A percentile compares a stretch with the other conserved stretches of the same genome.
phyloP scores from a whole-genome alignment of 106 monocot species.

The Acanthochlamys bracteata region DNA sequence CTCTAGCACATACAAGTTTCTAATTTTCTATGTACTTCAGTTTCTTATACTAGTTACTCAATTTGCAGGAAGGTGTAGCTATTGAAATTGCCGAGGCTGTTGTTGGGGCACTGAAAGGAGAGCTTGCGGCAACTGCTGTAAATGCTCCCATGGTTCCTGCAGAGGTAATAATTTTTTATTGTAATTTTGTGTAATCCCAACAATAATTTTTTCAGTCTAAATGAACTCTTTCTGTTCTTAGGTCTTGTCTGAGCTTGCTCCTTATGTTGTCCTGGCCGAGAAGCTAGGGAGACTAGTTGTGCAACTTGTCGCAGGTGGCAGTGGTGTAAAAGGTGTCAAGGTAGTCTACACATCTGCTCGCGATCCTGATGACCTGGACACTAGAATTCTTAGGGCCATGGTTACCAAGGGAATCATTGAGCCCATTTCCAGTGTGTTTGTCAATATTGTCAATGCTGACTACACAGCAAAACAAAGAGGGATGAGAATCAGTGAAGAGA shows the following conservation, averaged over 20 bases:
- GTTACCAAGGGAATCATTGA: constrained; percentile 78
- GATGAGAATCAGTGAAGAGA: constrained; percentile 67
- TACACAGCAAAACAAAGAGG: constrained; percentile 73
- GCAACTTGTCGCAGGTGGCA: constrained; percentile 65
- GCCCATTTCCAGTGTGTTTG: constrained; percentile 56
- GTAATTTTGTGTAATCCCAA: not conserved
- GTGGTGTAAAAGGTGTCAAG: constrained; percentile 64
- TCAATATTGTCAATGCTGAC: constrained; percentile 85
- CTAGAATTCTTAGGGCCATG: constrained; percentile 76
- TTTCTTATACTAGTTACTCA: not conserved
- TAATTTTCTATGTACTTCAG: not conserved
- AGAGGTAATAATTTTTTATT: constrained; percentile 31
- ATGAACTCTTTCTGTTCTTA: constrained; percentile 9
- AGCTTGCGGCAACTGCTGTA: constrained; percentile 77
- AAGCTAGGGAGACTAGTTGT: constrained; percentile 76
- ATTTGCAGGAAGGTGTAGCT: constrained; percentile 77
- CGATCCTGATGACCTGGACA: constrained; percentile 73
- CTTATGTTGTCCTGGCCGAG: constrained; percentile 73
- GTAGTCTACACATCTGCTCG: constrained; percentile 66
- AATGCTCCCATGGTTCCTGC: constrained; percentile 92
- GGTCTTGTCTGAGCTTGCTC: constrained; percentile 77
- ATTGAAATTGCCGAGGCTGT: constrained; percentile 89
- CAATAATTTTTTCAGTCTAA: not conserved
- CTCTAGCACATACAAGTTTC: not conserved
- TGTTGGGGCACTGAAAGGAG: constrained; percentile 77